These are phyloP conservation scores for Lactuca sativa DNA, from an alignment of 129 eudicot species.

Conservation along the genomic window DNA sequence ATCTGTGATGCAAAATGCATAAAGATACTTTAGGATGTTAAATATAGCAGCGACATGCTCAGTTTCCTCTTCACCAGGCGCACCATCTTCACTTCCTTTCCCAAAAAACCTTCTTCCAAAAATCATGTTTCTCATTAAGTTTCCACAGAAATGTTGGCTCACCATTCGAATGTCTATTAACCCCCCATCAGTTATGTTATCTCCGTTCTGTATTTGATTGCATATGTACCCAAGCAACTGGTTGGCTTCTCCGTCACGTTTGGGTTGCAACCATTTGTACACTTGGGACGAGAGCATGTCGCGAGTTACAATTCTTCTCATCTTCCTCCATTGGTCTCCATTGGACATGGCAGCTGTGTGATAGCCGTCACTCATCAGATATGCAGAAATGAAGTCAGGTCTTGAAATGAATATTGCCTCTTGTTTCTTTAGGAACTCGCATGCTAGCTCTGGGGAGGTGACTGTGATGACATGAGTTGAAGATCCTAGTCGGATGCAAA, in stretches of 20 bases:
- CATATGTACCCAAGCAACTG: too few species aligned
- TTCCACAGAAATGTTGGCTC: too few species aligned
- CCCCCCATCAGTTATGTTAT: too few species aligned
- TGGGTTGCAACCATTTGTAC: not conserved
- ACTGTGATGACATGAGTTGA: not conserved
- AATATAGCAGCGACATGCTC: too few species aligned
- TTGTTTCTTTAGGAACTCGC: not conserved
- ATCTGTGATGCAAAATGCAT: too few species aligned
- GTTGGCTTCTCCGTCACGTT: not conserved
- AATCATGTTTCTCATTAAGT: too few species aligned
- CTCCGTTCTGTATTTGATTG: too few species aligned
- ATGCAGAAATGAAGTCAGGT: not conserved
- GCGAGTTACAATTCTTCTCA: constrained; percentile 12
- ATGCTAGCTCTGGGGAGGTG: not conserved
- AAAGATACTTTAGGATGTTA: too few species aligned
- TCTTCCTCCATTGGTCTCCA: constrained; percentile 29
- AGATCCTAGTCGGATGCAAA: constrained; percentile 6
- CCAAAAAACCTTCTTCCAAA: too few species aligned
- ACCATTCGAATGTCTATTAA: too few species aligned
- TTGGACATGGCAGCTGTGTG: not conserved
- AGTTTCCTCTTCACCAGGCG: too few species aligned
- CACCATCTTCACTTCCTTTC: too few species aligned
- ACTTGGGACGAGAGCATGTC: constrained; percentile 2
- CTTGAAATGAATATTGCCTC: not conserved
- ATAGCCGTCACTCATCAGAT: constrained; percentile 10